Base-by-base conservation (phyloP, 768 basidiomycete genomes). In the Hemileccinum rubropunctum region DNA sequence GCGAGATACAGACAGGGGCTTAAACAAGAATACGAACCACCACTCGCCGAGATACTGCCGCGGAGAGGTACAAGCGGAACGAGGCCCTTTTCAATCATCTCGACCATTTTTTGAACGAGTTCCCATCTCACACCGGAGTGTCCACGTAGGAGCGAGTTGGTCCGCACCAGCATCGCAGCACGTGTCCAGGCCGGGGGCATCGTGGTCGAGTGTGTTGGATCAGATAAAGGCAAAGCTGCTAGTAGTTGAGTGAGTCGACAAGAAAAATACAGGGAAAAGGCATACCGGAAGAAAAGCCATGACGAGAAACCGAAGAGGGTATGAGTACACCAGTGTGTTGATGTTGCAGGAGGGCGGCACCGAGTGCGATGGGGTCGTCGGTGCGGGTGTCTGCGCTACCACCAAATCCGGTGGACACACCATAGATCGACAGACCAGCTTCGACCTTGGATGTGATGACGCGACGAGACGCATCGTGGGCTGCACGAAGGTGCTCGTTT, bases 171-270 rank as follows among this genome's bases (percentile, higher is more conserved):
- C 60, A 94, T 91, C 1, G 91, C 89, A 12, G 86, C 91, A 46
- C 91, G 84, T 28, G 92, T 90, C 88, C 92, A 92, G 2, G 88
- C 73, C 51, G 88, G 84, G 4, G 91, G 91, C 88, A 94, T 92
- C 51, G 78, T 82, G 27, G 79, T 78, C 11, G 82, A 79, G 11
- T 77, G 69, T 12, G 85, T 65, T 1, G 86, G 88, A 60, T 91
- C 88, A 5, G 77, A 76, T 38, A 91, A 81, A 9, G 90, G 88
- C 0, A 91, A 74, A 11, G 72, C 34, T 14, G 46, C 58, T 62
- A 11, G 3, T 21, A 5, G n/a, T 13, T 47, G 34, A 55, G 49
- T 2, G 18, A 6, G 13, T 21, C 23, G 27, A 23, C 15, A 10
- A 1, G 7, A 2, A 3, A 12, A 1, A 21, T 27, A 15, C 1